These are phyloP conservation scores for Eucalyptus leucophloia DNA, from an alignment of 345 rosid species.

Conservation along the genomic window DNA sequence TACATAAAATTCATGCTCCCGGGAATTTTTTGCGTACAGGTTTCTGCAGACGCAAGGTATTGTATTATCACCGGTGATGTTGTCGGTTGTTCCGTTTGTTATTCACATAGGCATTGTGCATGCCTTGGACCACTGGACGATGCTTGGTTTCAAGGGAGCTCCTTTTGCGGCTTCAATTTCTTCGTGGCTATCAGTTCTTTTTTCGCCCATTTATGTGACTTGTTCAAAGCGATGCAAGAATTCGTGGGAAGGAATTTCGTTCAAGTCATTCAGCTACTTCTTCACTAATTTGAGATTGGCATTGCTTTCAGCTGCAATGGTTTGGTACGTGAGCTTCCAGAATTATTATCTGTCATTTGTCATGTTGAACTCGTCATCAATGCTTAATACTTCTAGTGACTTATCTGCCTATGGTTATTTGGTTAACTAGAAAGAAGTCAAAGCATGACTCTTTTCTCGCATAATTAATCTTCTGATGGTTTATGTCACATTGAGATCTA, in stretches of 20 bases:
- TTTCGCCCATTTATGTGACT: conserved; percentile 29
- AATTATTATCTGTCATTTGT: not conserved
- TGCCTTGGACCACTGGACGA: conserved; percentile 21
- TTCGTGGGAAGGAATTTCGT: conserved; percentile 56
- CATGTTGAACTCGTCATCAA: not conserved
- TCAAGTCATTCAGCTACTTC: conserved; percentile 17
- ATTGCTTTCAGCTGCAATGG: conserved; percentile 70
- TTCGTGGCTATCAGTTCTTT: conserved; percentile 38
- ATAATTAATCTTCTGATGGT: not conserved
- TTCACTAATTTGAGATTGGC: conserved; percentile 29
- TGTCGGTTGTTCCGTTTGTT: conserved; percentile 27
- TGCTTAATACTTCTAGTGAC: not conserved
- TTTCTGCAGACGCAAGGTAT: conserved; percentile 63
- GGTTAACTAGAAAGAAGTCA: not conserved
- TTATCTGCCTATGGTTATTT: not conserved
- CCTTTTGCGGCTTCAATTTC: conserved; percentile 63
- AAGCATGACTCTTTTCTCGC: not conserved
- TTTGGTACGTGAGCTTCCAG: conserved; percentile 31
- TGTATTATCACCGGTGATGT: conserved; percentile 26
- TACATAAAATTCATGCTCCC: conserved; percentile 58
- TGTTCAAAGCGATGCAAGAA: conserved; percentile 18
- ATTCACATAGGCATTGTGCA: conserved; percentile 37
- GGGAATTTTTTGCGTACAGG: conserved; percentile 48
- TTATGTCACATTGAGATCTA: not conserved
- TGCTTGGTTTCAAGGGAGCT: conserved; percentile 56